Percentiles rank a stretch among this genome's conserved stretches.
phyloP scores from a whole-genome alignment of 1,284 basidiomycete genomes.

The Waitea zeae region DNA sequence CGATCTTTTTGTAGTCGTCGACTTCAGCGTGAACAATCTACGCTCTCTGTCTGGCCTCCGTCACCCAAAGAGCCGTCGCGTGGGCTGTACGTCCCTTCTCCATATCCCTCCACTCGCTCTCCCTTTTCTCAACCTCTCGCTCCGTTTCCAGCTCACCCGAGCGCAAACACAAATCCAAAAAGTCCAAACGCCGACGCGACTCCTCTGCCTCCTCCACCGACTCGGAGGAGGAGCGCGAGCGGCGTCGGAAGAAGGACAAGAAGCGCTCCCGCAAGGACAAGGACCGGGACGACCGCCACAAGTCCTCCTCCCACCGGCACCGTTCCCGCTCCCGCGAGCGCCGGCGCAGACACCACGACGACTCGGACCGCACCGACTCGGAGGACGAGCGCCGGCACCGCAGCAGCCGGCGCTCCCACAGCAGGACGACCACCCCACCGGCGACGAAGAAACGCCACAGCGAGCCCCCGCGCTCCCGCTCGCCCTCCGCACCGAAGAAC shows the following conservation, averaged over 20 bases:
- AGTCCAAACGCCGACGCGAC: conserved; percentile 36
- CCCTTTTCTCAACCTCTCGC: conserved; percentile 2
- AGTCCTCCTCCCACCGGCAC: conserved; percentile 17
- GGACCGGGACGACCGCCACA: conserved; percentile 18
- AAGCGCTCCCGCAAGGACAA: conserved; percentile 36
- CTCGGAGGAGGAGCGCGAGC: conserved; percentile 43
- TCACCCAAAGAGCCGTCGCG: conserved; percentile 59
- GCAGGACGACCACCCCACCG: conserved; percentile 9
- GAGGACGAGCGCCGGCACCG: conserved; percentile 15
- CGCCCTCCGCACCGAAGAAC: conserved; percentile 9
- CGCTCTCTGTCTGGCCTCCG: conserved; percentile 66
- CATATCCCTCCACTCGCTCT: neutral
- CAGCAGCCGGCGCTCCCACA: conserved; percentile 14
- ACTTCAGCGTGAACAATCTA: conserved; percentile 45
- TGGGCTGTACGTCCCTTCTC: conserved; percentile 27
- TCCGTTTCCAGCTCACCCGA: conserved; percentile 26
- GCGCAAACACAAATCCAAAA: conserved; percentile 32
- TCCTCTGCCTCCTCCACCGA: conserved; percentile 29
- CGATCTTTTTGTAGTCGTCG: conserved; percentile 41
- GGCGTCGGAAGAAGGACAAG: conserved; percentile 34
- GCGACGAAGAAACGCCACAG: conserved; percentile 13
- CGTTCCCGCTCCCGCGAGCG: conserved; percentile 12
- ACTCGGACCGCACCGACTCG: conserved; percentile 18
- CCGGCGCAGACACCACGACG: conserved; percentile 20
- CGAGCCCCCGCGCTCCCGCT: conserved; percentile 7